Conservation (phyloP, 2,329 filamentous ascomycete genomes). For the Cytospora piceae region DNA sequence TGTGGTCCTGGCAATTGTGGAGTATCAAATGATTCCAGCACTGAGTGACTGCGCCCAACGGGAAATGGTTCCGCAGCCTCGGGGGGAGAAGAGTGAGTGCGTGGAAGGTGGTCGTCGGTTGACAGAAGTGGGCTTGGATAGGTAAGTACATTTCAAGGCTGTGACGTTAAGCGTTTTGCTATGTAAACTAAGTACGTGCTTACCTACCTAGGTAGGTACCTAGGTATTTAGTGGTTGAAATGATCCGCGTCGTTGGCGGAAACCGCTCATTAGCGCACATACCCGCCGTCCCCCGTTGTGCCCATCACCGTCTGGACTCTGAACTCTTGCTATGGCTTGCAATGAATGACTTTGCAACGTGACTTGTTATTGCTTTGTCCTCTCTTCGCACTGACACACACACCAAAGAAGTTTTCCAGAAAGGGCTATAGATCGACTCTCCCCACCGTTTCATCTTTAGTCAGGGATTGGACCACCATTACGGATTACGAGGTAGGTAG, state of each 20-base stretch:
- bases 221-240: background rate
- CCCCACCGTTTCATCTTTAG: conserved; percentile 23
- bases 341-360: background rate
- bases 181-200: background rate
- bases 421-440: background rate
- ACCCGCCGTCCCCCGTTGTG: background rate
- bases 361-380: background rate
- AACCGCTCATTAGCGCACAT: background rate
- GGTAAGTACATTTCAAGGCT: no score
- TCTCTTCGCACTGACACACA: background rate
- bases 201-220: background rate
- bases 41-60: background rate
- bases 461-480: conserved; percentile 17
- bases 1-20: background rate
- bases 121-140: background rate
- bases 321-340: background rate
- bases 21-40: background rate
- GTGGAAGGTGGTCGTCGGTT: background rate
- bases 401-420: conserved; percentile 19
- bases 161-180: no score
- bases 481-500: no score
- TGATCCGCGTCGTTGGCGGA: no score
- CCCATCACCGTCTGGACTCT: no score
- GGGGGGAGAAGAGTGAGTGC: background rate
- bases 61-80: background rate